Percentiles rank a stretch among this genome's conserved stretches.
These are phyloP conservation scores for Hypoxylon sp. DNA, from an alignment of 2,329 filamentous ascomycete species.

Conservation along the genomic window DNA sequence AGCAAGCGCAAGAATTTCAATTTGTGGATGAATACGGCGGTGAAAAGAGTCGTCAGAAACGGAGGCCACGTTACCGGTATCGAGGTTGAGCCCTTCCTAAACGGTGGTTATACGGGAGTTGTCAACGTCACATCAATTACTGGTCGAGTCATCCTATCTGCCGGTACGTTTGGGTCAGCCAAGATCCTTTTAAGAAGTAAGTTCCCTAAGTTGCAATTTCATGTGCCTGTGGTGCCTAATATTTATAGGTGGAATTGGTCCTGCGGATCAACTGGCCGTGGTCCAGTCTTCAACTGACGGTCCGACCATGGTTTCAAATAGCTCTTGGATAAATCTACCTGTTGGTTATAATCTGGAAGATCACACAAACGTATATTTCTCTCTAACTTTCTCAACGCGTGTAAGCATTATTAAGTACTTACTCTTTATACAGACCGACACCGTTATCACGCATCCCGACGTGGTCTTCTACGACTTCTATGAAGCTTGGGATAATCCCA, in stretches of 20 bases:
- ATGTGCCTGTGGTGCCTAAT: conserved; percentile 29
- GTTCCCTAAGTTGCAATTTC: conserved; percentile 8
- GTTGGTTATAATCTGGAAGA: conserved; percentile 73
- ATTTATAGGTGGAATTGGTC: conserved; percentile 70
- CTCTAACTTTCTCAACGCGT: not conserved
- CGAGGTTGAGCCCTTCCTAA: conserved; percentile 71
- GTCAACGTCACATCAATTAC: conserved; percentile 71
- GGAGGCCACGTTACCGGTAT: conserved; percentile 75
- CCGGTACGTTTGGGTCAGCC: conserved; percentile 78
- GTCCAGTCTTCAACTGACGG: conserved; percentile 67
- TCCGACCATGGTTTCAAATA: conserved; percentile 64
- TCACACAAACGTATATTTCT: conserved; percentile 62
- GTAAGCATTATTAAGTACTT: not conserved
- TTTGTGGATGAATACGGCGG: conserved; percentile 75
- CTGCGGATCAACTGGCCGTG: conserved; percentile 69
- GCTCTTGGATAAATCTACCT: conserved; percentile 70
- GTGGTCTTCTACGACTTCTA: conserved; percentile 76
- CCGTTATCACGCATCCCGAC: conserved; percentile 61
- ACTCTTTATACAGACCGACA: conserved; percentile 60
- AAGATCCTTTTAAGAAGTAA: conserved; percentile 77
- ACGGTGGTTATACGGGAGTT: conserved; percentile 70
- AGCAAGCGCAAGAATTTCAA: conserved; percentile 74
- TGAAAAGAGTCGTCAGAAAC: conserved; percentile 75
- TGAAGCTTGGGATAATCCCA: conserved; percentile 68
- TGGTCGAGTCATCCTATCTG: conserved; percentile 77